Conservation (phyloP, 805 yeast species). For the Ogataea wickerhamii region DNA sequence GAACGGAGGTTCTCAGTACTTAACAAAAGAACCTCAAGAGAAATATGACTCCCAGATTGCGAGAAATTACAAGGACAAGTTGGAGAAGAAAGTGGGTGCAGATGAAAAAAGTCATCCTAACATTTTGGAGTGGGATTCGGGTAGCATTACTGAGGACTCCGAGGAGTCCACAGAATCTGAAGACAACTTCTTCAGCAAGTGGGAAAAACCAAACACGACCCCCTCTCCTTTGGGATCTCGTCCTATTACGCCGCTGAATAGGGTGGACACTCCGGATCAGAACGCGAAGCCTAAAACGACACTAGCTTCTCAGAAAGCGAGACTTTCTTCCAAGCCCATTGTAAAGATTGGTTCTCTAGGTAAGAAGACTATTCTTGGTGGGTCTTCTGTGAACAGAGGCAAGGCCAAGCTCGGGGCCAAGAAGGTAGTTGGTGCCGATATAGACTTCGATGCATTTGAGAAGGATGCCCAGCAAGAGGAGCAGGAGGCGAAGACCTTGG, state of each 20-base stretch:
- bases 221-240: conserved; percentile 47
- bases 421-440: conserved; percentile 47
- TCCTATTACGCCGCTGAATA: conserved; percentile 39
- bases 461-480: conserved; percentile 81
- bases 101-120: conserved; percentile 76
- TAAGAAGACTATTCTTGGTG: conserved; percentile 37
- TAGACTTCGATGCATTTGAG: conserved; percentile 60
- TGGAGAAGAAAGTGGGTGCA: conserved; percentile 60
- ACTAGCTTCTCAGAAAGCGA: conserved; percentile 28
- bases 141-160: conserved; percentile 32
- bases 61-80: conserved; percentile 71
- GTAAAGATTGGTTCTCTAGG: conserved; percentile 17
- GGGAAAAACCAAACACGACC: conserved; percentile 71
- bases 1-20: conserved; percentile 77
- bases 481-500: conserved; percentile 56
- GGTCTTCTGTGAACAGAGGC: conserved; percentile 49
- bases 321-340: conserved; percentile 29
- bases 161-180: conserved; percentile 61
- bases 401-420: conserved; percentile 56
- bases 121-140: conserved; percentile 60
- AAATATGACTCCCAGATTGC: conserved; percentile 84
- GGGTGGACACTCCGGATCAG: conserved; percentile 23
- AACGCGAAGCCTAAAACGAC: conserved; percentile 6
- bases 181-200: conserved; percentile 88
- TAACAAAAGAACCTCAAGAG: conserved; percentile 63